Evolutionary conservation across 768 basidiomycete genomes (phyloP), one percentile per base, ranked within the genome.

Genomic region (Cyclocybe aegerita): DNA sequence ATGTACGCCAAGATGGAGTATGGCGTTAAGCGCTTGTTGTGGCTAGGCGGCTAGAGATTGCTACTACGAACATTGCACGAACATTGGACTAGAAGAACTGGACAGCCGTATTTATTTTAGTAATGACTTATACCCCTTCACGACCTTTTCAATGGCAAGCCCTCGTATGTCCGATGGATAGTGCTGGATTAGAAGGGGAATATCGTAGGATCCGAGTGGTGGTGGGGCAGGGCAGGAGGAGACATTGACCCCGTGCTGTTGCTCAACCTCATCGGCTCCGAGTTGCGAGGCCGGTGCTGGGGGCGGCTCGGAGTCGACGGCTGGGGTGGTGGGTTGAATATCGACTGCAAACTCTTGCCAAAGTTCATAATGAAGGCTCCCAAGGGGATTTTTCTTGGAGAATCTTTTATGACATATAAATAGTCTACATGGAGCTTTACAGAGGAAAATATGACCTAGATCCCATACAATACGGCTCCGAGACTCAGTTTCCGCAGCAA

Each of bases 1-100:
- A 75, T 95, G 57, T 89, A 91, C 65, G 82, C 93, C 10, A 93
- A 93, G 71, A 88, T 96, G 83, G 94, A 97, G 62, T 93, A 96
- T 65, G 91, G 90, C 0, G 77, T 97, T 44, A 98, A 95, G 76
- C 76, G 93, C 56, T 70, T 96, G 63, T 68, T 96, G 52, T 96
- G 93, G 93, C 68, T 96, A 42, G 90, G 91, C 43, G 79, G 86
- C 55, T 90, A 52, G 56, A 42, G 29, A 14, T 16, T 7, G 9
- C 30, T 39, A 9, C 3, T 39, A 29, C 7, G 3, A 17, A 16
- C 8, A 14, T 48, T 48, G 9, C 39, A 41, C 10, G 23, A 41
- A 12, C 23, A 23, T 4, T 23, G 23, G 23, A 23, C 23, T 23
- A 23, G 23, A 23, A 23, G 23, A 23, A 23, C 23, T 23, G 23